phyloP scores from a whole-genome alignment of 345 rosid genomes.

The Eucalyptus pumila region DNA sequence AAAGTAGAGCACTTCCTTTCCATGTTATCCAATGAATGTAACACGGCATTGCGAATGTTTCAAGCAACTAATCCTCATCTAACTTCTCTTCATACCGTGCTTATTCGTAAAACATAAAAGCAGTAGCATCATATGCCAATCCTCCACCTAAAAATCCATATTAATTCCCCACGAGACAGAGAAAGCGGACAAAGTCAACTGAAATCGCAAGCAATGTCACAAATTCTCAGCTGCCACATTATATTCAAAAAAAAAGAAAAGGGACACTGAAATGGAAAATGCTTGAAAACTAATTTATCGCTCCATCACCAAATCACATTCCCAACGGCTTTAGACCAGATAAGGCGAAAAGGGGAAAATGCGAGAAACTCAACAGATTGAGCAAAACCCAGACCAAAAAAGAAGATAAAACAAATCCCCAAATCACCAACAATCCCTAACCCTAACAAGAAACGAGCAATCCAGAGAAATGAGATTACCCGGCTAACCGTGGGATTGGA shows the following conservation, averaged over 20 bases:
- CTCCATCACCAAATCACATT: neutral
- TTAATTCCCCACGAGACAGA: neutral
- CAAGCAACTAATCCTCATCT: neutral
- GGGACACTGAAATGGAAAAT: neutral
- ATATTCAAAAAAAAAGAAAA: neutral
- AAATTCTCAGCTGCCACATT: neutral
- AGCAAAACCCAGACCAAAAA: neutral
- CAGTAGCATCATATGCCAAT: neutral
- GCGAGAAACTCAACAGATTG: neutral
- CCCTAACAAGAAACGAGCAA: neutral
- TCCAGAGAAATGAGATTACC: neutral
- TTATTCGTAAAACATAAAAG: neutral
- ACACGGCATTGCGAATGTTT: neutral
- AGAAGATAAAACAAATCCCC: neutral
- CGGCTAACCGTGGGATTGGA: neutral
- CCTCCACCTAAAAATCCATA: neutral
- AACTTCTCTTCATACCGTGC: neutral
- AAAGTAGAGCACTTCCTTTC: neutral
- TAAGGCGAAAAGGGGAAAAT: neutral
- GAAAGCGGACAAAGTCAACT: neutral
- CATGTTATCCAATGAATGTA: neutral
- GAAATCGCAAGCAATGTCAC: neutral
- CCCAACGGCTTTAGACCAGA: neutral
- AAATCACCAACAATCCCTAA: neutral
- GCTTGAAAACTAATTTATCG: neutral